phyloP scores from a whole-genome alignment of 495 filamentous ascomycete genomes.

The Tuber melanosporum region DNA sequence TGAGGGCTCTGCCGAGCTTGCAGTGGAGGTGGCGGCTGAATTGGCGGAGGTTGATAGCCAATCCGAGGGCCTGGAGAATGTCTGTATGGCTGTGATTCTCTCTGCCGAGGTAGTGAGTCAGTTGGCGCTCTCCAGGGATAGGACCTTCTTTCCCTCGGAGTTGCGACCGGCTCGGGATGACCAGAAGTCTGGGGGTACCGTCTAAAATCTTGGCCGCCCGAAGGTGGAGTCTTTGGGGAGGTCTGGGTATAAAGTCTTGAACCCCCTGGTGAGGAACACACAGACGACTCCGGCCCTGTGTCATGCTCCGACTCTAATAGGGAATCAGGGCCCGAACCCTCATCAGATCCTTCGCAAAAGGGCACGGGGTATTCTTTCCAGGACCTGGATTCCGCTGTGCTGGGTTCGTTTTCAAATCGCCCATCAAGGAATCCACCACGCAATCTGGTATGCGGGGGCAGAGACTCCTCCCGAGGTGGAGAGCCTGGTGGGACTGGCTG shows the following conservation, averaged over 20 bases:
- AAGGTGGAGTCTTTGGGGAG: conserved; percentile 4
- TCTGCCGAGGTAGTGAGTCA: conserved; percentile 12
- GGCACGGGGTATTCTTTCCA: conserved; percentile 20
- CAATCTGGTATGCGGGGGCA: background rate
- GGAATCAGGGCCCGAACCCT: conserved; percentile 18
- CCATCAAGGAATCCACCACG: background rate
- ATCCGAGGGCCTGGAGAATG: conserved; percentile 23
- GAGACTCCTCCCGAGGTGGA: background rate
- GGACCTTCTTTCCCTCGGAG: background rate
- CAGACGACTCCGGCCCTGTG: background rate
- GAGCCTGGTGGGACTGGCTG: conserved; percentile 21
- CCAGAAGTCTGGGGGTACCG: conserved; percentile 20
- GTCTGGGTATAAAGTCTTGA: conserved; percentile 16
- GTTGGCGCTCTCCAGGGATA: background rate
- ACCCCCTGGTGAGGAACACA: background rate
- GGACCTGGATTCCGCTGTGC: conserved; percentile 18
- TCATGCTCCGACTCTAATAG: conserved; percentile 9
- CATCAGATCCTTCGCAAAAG: conserved; percentile 14
- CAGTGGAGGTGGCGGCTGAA: conserved; percentile 11
- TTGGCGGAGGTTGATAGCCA: conserved; percentile 21
- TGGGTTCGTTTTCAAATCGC: background rate
- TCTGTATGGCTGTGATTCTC: conserved; percentile 23
- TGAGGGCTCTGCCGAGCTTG: conserved; percentile 23
- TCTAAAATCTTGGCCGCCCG: conserved; percentile 13
- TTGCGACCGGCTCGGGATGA: background rate